Conservation (phyloP, 495 filamentous ascomycete genomes). For the Entonaema liquescens region DNA sequence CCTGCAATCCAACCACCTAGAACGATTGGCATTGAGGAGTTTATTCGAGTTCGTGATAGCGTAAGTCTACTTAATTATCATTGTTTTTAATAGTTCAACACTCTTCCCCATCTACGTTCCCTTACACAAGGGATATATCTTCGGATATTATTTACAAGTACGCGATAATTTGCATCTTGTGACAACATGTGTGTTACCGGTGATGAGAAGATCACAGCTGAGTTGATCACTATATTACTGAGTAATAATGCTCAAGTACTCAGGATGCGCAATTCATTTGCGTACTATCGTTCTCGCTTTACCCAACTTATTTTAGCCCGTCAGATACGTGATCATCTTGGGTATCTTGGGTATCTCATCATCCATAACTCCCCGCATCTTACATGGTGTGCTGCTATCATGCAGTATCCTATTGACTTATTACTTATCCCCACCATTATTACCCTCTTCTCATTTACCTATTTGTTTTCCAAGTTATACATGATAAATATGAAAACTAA, state of each 20-base stretch:
- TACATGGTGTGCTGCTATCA: neutral
- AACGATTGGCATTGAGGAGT: constrained; percentile 58
- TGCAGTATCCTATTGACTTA: neutral
- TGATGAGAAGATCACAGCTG: neutral
- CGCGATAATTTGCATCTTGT: neutral
- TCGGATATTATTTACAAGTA: neutral
- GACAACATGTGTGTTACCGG: neutral
- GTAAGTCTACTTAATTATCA: constrained; percentile 49
- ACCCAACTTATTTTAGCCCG: neutral
- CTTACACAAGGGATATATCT: neutral
- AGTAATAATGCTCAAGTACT: neutral
- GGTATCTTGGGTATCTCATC: neutral
- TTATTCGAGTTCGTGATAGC: constrained; percentile 60
- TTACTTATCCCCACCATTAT: neutral
- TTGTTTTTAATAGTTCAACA: neutral
- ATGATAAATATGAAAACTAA: neutral
- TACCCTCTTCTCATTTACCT: neutral
- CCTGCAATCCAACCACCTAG: constrained; percentile 45
- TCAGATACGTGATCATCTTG: neutral
- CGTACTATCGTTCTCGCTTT: neutral
- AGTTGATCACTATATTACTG: neutral
- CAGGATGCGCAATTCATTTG: neutral
- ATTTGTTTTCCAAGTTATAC: neutral
- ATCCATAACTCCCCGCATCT: neutral
- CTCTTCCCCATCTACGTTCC: neutral